These are phyloP conservation scores for Porpolomopsis calyptriformis DNA, from an alignment of 768 basidiomycete species.

Conservation along the genomic window DNA sequence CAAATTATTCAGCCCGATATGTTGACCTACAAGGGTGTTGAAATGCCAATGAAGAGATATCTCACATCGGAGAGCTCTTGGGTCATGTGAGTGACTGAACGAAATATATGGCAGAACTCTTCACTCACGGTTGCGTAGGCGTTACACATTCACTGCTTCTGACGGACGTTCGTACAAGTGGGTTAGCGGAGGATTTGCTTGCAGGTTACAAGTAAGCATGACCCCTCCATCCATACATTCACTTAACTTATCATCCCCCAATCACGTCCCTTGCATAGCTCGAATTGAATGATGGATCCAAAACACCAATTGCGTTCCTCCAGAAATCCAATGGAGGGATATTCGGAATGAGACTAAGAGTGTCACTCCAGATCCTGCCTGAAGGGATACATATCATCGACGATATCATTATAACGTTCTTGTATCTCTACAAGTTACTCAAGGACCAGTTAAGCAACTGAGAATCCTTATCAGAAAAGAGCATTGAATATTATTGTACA, in stretches of 20 bases:
- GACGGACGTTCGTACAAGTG: slow-evolving; percentile 18
- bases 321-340: not conserved
- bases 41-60: not conserved
- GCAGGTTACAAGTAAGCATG: too few relatives aligned
- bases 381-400: slow-evolving; percentile 22
- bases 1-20: not conserved
- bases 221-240: too few relatives aligned
- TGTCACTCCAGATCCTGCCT: slow-evolving; percentile 19
- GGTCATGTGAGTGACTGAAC: not conserved
- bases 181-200: too few relatives aligned
- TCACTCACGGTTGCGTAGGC: slow-evolving; percentile 10
- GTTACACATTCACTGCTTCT: slow-evolving; percentile 16
- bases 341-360: slow-evolving; percentile 8
- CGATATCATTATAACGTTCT: slow-evolving; percentile 22
- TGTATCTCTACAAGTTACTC: slow-evolving; percentile 22
- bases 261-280: not conserved
- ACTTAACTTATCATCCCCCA: too few relatives aligned
- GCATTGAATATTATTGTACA: too few relatives aligned
- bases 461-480: too few relatives aligned
- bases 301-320: not conserved
- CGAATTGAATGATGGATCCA: not conserved
- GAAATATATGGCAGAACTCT: not conserved
- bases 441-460: too few relatives aligned
- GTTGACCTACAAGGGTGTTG: not conserved
- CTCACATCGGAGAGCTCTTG: not conserved